Conservation (phyloP, 2,329 filamentous ascomycete genomes). For the Neonectria ditissima region DNA sequence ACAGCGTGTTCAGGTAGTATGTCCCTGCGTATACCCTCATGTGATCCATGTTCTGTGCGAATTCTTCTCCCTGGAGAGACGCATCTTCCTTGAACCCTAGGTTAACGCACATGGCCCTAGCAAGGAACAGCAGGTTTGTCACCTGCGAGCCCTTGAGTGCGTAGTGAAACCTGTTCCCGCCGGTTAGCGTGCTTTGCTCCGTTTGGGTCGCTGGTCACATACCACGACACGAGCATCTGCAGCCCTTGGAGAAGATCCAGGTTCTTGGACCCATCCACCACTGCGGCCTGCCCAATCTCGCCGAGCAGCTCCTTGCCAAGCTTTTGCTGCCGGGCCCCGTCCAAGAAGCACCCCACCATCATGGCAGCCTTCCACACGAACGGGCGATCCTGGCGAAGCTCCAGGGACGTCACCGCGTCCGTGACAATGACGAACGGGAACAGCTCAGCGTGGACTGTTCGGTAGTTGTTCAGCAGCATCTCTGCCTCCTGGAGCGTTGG, state of each 20-base stretch:
- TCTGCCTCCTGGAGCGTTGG: constrained; percentile 57
- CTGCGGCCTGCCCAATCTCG: constrained; percentile 55
- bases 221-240: constrained; percentile 61
- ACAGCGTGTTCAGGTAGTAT: constrained; percentile 64
- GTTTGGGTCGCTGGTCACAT: constrained; percentile 27
- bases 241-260: constrained; percentile 62
- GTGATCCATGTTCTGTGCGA: constrained; percentile 53
- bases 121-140: constrained; percentile 62
- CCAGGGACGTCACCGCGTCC: constrained; percentile 48
- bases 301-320: constrained; percentile 59
- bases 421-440: constrained; percentile 62
- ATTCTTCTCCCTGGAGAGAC: constrained; percentile 34
- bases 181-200: constrained; percentile 24
- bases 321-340: constrained; percentile 57
- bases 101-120: constrained; percentile 59
- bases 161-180: constrained; percentile 57
- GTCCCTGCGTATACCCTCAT: constrained; percentile 62
- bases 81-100: constrained; percentile 50
- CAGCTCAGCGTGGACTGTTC: constrained; percentile 48
- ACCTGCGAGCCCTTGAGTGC: constrained; percentile 62
- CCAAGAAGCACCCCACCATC: constrained; percentile 56
- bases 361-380: constrained; percentile 64
- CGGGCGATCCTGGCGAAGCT: constrained; percentile 54
- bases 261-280: constrained; percentile 56
- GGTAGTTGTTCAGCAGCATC: constrained; percentile 53